Evolutionary conservation across 225 moss, liverwort and hornwort species (phyloP), one percentile per base, ranked within the genome.

Genomic region (Physcomitrium patens): DNA sequence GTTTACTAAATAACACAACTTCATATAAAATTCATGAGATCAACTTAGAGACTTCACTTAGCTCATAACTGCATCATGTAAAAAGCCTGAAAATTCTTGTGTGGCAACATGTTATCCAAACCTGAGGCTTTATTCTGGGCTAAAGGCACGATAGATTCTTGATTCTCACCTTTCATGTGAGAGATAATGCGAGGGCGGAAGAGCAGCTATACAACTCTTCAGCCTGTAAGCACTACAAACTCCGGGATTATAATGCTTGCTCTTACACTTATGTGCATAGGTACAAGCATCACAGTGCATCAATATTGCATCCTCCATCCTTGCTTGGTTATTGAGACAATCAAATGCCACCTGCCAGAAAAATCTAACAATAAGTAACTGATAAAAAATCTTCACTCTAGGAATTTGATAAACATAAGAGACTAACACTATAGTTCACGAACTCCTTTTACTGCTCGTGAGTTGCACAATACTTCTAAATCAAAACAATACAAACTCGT

Each of bases 161-260:
- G 61, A 19, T 9, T 65, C 61, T 72, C 68, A 86, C 86, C 83
- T 78, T 68, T 83, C 80, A 20, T 65, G 9, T 37, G 83, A 86
- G 68, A 83, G 48, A 51, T 58, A 44, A 44, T 80, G 68, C 43
- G 64, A 78, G 20, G 72, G 77, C 44, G 64, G 69, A 23, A 86
- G 64, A 60, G 83, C 77, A 78, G 75, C 59, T 10, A 86, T 72
- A 65, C 86, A 86, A 37, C 77, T 72, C 78, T 86, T 83, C 54
- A 86, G 69, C 71, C 83, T 80, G 50, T 56, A 63, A 60, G 86
- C 83, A 76, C 77, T 83, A 78, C 83, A 83, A 75, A 72, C 15
- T 51, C 80, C 63, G 53, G 74, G 47, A 49, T 37, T 52, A 28
- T 64, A 74, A 47, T 75, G 41, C 72, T 48, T 83, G 75, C 71